These are phyloP conservation scores for Ailanthus altissimus DNA, from an alignment of 345 rosid species.

Conservation along the genomic window DNA sequence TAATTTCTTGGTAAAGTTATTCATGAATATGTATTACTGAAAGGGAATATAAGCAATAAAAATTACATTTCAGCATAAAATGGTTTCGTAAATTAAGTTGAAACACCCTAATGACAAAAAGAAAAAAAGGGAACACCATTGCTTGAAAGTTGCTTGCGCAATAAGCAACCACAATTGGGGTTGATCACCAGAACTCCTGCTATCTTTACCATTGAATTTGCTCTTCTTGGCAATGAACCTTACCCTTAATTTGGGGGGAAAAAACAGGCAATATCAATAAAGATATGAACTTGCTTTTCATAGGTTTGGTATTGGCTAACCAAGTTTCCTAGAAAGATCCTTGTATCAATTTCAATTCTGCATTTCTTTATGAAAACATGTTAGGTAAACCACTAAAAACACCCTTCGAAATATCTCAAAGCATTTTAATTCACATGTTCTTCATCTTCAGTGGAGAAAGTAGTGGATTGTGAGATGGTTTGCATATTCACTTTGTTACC, in stretches of 20 bases:
- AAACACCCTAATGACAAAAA: too few species aligned
- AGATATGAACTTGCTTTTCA: neutral
- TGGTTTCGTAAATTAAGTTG: too few species aligned
- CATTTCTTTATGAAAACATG: constrained; percentile 12
- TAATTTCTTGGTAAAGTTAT: neutral
- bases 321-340: neutral
- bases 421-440: neutral
- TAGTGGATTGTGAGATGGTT: constrained; percentile 29
- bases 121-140: too few species aligned
- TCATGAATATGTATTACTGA: neutral
- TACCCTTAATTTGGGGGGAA: neutral
- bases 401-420: constrained; percentile 11
- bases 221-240: constrained; percentile 5
- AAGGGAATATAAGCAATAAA: too few species aligned
- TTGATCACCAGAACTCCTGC: neutral
- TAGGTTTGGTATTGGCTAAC: constrained; percentile 1
- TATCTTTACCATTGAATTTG: constrained; percentile 10
- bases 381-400: constrained; percentile 23
- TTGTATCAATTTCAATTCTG: neutral
- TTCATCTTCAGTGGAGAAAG: constrained; percentile 16
- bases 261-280: neutral
- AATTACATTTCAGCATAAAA: too few species aligned
- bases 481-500: constrained; percentile 20
- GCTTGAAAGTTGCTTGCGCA: too few species aligned
- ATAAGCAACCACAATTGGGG: neutral